Evolutionary conservation across 139 green algal species (phyloP), one percentile per base, ranked within the genome.

Genomic region (Coelastrella sp.): DNA sequence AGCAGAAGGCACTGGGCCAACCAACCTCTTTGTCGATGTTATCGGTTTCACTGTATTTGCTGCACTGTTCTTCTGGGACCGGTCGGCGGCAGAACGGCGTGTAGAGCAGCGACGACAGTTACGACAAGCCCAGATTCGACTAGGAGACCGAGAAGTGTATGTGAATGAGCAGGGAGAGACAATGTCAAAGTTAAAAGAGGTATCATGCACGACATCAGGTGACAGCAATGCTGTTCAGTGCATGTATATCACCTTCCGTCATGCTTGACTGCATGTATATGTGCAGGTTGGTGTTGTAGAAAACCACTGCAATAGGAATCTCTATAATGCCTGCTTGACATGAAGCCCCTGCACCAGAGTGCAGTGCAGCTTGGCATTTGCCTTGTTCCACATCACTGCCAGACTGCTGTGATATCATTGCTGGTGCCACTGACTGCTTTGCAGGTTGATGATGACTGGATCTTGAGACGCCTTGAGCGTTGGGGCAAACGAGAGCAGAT

Each of bases 361-460:
- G n/a, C n/a, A n/a, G n/a, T n/a, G n/a, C n/a, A n/a, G n/a, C n/a
- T n/a, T n/a, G n/a, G n/a, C n/a, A n/a, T n/a, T n/a, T n/a, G n/a
- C n/a, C n/a, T n/a, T n/a, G n/a, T n/a, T n/a, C n/a, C n/a, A n/a
- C n/a, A n/a, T n/a, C n/a, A n/a, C n/a, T n/a, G n/a, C n/a, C n/a
- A n/a, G n/a, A n/a, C n/a, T n/a, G n/a, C n/a, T n/a, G n/a, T n/a
- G n/a, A n/a, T n/a, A n/a, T n/a, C n/a, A n/a, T n/a, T n/a, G n/a
- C n/a, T n/a, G n/a, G n/a, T n/a, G n/a, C n/a, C n/a, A n/a, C n/a
- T n/a, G n/a, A n/a, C 15, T 57, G 45, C 11, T 57, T 57, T 9
- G 11, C 11, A 91, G 88, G 92, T 95, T 35, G 85, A 95, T 50
- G 91, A 92, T 51, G 88, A 93, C 19, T 94, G 91, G 91, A 94